Conservation (phyloP, 768 basidiomycete genomes). For the Austroboletus eburneus region DNA sequence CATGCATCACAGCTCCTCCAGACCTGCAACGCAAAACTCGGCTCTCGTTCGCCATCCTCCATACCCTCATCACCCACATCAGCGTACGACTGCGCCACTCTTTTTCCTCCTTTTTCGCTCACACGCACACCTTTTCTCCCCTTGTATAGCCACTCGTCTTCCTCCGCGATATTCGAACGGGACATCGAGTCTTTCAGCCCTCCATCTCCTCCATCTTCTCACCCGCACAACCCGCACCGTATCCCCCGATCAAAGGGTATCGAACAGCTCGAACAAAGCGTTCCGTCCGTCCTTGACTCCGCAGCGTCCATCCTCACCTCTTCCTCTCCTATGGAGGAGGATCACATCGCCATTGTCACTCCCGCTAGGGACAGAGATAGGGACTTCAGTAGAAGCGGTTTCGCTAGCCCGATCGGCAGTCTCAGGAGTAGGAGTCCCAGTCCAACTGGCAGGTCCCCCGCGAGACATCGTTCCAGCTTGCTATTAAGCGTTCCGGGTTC, state of each 20-base stretch:
- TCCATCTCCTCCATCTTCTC: constrained; percentile 37
- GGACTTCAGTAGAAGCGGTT: constrained; percentile 45
- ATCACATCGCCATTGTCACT: constrained; percentile 60
- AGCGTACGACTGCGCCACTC: constrained; percentile 45
- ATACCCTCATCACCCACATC: constrained; percentile 80
- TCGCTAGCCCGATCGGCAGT: constrained; percentile 61
- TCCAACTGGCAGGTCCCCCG: constrained; percentile 41
- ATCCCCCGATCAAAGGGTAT: constrained; percentile 68
- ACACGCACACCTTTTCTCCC: constrained; percentile 1
- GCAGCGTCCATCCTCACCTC: constrained; percentile 70
- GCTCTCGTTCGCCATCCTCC: constrained; percentile 65
- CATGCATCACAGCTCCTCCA: constrained; percentile 48
- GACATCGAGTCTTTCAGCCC: constrained; percentile 68
- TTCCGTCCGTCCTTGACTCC: constrained; percentile 81
- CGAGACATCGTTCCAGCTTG: constrained; percentile 38
- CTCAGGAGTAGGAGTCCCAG: constrained; percentile 67
- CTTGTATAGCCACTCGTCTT: constrained; percentile 55
- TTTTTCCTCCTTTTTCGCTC: constrained; percentile 4
- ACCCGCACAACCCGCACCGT: constrained; percentile 60
- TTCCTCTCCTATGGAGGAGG: constrained; percentile 42
- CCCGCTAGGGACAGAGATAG: constrained; percentile 40
- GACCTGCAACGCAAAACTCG: constrained; percentile 40
- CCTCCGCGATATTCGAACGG: constrained; percentile 88
- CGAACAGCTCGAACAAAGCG: constrained; percentile 71
- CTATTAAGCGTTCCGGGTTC: constrained; percentile 47